Conservation (phyloP, 2,329 filamentous ascomycete genomes). For the Cladosporium velox region DNA sequence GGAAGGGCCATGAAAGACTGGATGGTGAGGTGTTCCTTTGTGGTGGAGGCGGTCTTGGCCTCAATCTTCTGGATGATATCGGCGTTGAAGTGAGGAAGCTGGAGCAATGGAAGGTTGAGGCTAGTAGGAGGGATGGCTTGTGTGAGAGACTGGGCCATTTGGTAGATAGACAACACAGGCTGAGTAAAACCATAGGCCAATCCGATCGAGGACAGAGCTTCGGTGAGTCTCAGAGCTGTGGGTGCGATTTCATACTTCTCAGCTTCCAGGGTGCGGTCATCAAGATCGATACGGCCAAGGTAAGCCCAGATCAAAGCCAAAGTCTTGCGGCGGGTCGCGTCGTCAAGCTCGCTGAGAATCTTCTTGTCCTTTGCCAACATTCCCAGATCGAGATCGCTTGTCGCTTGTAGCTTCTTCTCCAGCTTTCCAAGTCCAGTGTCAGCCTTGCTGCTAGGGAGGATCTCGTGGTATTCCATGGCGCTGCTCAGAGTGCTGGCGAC, state of each 20-base stretch:
- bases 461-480: constrained; percentile 79
- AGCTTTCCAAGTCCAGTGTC: constrained; percentile 80
- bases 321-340: constrained; percentile 78
- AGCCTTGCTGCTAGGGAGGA: constrained; percentile 74
- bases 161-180: constrained; percentile 80
- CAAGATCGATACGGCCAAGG: constrained; percentile 81
- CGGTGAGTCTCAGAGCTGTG: constrained; percentile 79
- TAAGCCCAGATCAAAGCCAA: constrained; percentile 94
- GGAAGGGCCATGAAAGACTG: constrained; percentile 88
- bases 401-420: constrained; percentile 69
- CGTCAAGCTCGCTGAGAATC: constrained; percentile 77
- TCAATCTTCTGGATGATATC: constrained; percentile 65
- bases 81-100: constrained; percentile 83
- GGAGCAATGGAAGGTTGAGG: constrained; percentile 67
- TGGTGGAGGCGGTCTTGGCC: constrained; percentile 58
- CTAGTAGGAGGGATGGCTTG: constrained; percentile 82
- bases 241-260: constrained; percentile 90
- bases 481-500: constrained; percentile 79
- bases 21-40: constrained; percentile 69
- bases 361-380: constrained; percentile 72
- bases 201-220: constrained; percentile 82
- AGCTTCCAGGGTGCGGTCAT: constrained; percentile 73
- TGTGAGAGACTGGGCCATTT: constrained; percentile 80
- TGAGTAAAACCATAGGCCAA: constrained; percentile 83
- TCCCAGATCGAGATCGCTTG: constrained; percentile 58